These are phyloP conservation scores for Nakaseomyces delphensis DNA, from an alignment of 1,139 yeast species.

Conservation along the genomic window DNA sequence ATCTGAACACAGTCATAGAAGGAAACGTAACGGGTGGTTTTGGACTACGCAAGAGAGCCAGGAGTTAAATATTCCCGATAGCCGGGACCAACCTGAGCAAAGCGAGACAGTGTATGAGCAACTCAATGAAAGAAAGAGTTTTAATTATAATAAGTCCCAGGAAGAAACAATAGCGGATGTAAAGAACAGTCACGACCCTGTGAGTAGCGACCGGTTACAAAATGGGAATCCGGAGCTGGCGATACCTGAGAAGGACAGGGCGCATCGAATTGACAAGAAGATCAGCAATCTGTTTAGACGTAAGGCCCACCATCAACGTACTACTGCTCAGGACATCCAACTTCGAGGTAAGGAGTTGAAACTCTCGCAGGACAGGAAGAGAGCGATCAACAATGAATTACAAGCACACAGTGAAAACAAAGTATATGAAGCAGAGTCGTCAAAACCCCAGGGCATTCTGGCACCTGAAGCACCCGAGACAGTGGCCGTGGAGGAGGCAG, in stretches of 20 bases:
- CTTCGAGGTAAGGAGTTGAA: neutral
- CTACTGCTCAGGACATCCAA: slow-evolving; percentile 1
- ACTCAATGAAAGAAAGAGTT: no score
- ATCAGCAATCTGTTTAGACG: slow-evolving; percentile 7
- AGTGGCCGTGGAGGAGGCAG: neutral
- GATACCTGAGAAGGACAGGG: slow-evolving; percentile 4
- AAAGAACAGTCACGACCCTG: slow-evolving; percentile 1
- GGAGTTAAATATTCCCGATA: slow-evolving; percentile 21
- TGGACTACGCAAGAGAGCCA: slow-evolving; percentile 11
- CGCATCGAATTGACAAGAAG: slow-evolving; percentile 6
- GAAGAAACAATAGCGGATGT: no score
- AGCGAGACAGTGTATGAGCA: no score
- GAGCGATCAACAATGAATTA: no score
- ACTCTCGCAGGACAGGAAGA: no score
- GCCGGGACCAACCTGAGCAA: slow-evolving; percentile 16
- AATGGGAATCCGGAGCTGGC: neutral
- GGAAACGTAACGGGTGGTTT: slow-evolving; percentile 13
- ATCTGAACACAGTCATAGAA: neutral
- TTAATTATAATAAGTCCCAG: no score
- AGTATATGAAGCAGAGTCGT: no score
- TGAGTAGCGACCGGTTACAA: no score
- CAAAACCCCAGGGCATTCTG: no score
- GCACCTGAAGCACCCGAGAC: no score
- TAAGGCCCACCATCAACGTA: slow-evolving; percentile 7
- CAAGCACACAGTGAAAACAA: no score